Base-by-base conservation (phyloP, 1,284 basidiomycete genomes). In the Ganoderma meredithae region DNA sequence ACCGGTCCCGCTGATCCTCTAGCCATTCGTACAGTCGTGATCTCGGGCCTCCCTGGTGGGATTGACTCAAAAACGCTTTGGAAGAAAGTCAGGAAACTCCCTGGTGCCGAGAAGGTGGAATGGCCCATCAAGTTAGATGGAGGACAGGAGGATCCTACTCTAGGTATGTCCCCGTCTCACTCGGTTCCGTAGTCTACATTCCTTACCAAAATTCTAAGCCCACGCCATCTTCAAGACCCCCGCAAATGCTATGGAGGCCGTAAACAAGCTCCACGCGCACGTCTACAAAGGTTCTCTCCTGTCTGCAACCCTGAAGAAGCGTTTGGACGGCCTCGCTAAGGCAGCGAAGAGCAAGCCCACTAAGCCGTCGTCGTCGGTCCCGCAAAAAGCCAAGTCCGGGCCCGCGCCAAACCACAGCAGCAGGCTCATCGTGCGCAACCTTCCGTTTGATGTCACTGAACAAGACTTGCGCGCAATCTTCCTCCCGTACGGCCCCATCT, bases 251-350 rank as follows among this genome's bases (percentile, higher is more conserved):
- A 84, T 88, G 62, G 88, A 90, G 25, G 93, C 93, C 1, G 87
- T 95, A 39, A 83, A 82, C 67, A 96, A 95, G 81, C 88, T 99
- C 0, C 95, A 99, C 77, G 95, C 95, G 0, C 96, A 98, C 78
- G 91, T 96, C 52, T 98, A 93, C 87, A 98, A 98, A 79, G 96
- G 96, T 53, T 84, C 87, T 2, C 83, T 96, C 17, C 88, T 99
- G 33, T 95, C 93, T 7, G 95, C 92, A n/a, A 91, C 93, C 7
- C 85, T 98, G 71, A 98, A 98, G 84, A 96, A 96, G 78, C 89
- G 95, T 1, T 81, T 95, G 5, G 92, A 96, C 62, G 88, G 85
- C 60, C 85, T 94, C 22, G 83, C 85, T 5, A 90, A 90, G 69
- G 80, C 84, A 2, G 73, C 79, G 31, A 75, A 76, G 41, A 84